Evolutionary conservation across 2,329 filamentous ascomycete species (phyloP), one percentile per base, ranked within the genome.

Genomic region (Aspergillus viridinutans): DNA sequence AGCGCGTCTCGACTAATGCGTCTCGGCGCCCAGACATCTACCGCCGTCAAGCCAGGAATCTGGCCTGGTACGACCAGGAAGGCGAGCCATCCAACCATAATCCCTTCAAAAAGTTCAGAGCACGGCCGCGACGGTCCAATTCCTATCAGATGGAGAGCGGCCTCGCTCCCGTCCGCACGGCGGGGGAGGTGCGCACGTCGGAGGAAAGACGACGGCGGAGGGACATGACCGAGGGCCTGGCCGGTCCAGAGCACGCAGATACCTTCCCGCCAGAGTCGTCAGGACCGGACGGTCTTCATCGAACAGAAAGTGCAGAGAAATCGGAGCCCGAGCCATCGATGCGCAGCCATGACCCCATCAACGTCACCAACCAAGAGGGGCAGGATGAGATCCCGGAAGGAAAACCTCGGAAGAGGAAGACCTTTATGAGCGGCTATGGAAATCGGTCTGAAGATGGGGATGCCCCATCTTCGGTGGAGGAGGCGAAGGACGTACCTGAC

Each of bases 51-150:
- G 75, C 75, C 55, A 70, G 69, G 35, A 67, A 67, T 20, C 64
- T 73, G 52, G 75, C 76, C 45, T 77, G 76, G 75, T 76, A 76
- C 57, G 73, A 74, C 55, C 63, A 71, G 14, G 72, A 75, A 35
- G 74, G 68, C 54, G 69, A 74, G 54, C 63, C 66, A 5, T 63
- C 72, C 7, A 71, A 63, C 4, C 68, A 69, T 53, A 78, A 78
- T 53, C 76, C 76, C 17, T 78, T 77, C 59, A 74, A 73, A 52
- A 76, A 76, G 54, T 70, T 73, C 59, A 68, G 68, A 42, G 51
- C 63, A 35, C 67, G 64, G 26, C 65, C 65, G 14, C 66, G 58
- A 21, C 67, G 68, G 45, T 61, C 64, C n/a, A 57, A 61, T 32
- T 68, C 70, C 35, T 64, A 69, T 29, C 65, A 70, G 49, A 59